Conservation (phyloP, 768 basidiomycete genomes). For the Dentipellis sp. region DNA sequence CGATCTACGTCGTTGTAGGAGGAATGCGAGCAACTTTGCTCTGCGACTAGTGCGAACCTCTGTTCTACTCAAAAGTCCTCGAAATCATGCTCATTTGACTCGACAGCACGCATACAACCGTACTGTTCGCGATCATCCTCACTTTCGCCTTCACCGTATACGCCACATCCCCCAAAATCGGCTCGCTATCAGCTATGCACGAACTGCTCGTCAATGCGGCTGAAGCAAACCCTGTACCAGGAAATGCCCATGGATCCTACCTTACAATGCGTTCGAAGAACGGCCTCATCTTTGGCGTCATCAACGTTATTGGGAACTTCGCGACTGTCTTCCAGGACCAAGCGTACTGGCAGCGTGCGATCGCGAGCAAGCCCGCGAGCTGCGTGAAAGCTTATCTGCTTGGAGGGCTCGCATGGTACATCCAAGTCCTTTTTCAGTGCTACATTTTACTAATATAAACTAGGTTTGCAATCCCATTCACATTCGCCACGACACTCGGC, state of each 20-base stretch:
- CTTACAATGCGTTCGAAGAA: constrained; percentile 48
- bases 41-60: constrained; percentile 73
- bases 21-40: constrained; percentile 82
- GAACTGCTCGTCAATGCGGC: constrained; percentile 60
- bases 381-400: constrained; percentile 87
- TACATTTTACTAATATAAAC: background rate
- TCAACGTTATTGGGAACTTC: constrained; percentile 86
- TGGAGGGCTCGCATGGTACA: constrained; percentile 80
- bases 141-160: constrained; percentile 74
- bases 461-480: constrained; percentile 81
- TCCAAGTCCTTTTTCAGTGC: background rate
- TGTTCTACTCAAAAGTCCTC: background rate
- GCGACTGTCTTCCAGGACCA: constrained; percentile 49
- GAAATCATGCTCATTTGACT: background rate
- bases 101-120: constrained; percentile 72
- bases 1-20: constrained; percentile 82
- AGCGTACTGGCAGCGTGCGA: constrained; percentile 87
- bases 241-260: constrained; percentile 84
- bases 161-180: constrained; percentile 70
- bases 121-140: constrained; percentile 83
- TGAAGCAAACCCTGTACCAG: constrained; percentile 46
- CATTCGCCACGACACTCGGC: constrained; percentile 81
- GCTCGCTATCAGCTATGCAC: constrained; percentile 71
- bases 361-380: constrained; percentile 75
- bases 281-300: constrained; percentile 61